phyloP scores from a whole-genome alignment of 148 eudicot genomes.

The Vaccinium macrocarpon region DNA sequence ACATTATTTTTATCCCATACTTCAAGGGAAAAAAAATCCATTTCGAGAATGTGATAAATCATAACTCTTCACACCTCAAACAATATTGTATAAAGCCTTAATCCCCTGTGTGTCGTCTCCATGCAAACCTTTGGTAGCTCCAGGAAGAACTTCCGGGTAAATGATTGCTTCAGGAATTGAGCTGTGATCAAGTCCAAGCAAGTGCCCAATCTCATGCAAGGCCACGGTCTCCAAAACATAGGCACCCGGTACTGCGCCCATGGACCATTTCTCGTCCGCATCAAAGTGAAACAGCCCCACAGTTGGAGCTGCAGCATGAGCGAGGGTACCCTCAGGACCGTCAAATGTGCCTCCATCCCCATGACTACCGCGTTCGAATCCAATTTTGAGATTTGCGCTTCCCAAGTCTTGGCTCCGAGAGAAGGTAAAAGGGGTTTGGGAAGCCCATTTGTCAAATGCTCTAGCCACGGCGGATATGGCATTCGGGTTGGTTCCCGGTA shows the following conservation, averaged over 20 bases:
- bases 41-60: no score
- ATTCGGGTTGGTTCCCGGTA: not conserved
- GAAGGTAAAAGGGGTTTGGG: not conserved
- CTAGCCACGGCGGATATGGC: not conserved
- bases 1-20: not conserved
- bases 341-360: slow-evolving; percentile 24
- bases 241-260: not conserved
- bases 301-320: slow-evolving; percentile 15
- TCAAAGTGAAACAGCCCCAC: slow-evolving; percentile 27
- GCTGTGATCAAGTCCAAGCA: not conserved
- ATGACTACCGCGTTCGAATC: not conserved
- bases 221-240: slow-evolving; percentile 23
- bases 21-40: not conserved
- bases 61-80: no score
- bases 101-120: not conserved
- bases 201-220: not conserved
- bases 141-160: no score
- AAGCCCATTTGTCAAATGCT: not conserved
- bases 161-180: no score
- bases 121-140: no score
- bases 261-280: slow-evolving; percentile 12
- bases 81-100: not conserved
- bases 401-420: not conserved
- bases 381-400: not conserved
- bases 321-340: slow-evolving; percentile 4